Conservation (phyloP, 768 basidiomycete species). For the Sarcomyxa edulis region DNA sequence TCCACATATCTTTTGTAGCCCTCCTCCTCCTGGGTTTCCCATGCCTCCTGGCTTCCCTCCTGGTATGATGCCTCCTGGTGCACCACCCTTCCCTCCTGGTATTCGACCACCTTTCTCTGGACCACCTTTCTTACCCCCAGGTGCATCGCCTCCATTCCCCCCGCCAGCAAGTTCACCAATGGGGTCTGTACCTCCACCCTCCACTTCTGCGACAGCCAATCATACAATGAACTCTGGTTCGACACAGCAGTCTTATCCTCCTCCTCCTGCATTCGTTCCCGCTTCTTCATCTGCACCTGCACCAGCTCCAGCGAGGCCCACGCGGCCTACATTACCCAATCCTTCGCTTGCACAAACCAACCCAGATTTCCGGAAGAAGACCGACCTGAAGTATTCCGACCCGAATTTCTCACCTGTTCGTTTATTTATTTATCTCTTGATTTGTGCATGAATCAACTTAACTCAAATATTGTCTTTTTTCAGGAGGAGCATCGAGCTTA, state of each 20-base stretch:
- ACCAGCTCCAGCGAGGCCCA: conserved; percentile 10
- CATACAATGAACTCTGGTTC: conserved; percentile 1
- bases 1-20: conserved; percentile 20
- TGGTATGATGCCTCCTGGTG: conserved; percentile 28
- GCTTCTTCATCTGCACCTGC: conserved; percentile 9
- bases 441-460: conserved; percentile 5
- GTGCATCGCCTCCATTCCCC: conserved; percentile 4
- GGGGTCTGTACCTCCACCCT: neutral
- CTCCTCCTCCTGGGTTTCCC: conserved; percentile 51
- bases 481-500: conserved; percentile 79
- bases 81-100: conserved; percentile 25
- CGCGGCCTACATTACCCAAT: conserved; percentile 41
- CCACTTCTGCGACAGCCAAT: conserved; percentile 8
- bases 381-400: conserved; percentile 68
- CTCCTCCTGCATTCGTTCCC: conserved; percentile 14
- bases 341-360: conserved; percentile 58
- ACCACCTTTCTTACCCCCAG: conserved; percentile 14
- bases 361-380: conserved; percentile 71
- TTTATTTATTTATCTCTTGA: conserved; percentile 9
- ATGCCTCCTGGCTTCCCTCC: conserved; percentile 43
- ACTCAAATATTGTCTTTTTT: conserved; percentile 3
- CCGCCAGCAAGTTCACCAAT: conserved; percentile 1
- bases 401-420: conserved; percentile 76
- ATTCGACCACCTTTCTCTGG: conserved; percentile 14
- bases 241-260: conserved; percentile 1